Evolutionary conservation across 352 stramenopile genomes (phyloP), one percentile per base, ranked within the genome.

Genomic region (Globisporangium parvum): DNA sequence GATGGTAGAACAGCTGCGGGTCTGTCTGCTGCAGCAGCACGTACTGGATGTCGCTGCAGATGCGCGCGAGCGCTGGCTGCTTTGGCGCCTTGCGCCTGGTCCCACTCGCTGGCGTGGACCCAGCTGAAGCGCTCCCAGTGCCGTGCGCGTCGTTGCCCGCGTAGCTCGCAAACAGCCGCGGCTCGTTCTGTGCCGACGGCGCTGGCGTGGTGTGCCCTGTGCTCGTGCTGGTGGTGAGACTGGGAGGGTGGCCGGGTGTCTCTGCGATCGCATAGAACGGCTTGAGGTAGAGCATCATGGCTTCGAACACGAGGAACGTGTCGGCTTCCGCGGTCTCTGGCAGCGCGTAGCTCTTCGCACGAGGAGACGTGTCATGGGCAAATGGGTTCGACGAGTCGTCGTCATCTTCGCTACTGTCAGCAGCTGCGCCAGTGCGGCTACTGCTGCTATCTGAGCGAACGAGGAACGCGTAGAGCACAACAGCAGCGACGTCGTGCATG

Each of bases 401-500:
- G 12, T 37, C 23, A 17, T 18, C 35, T 9, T 11, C n/a, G 21
- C 17, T 10, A n/a, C 18, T 21, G 6, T n/a, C 33, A 20, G 2
- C 14, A 5, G 14, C 46, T 31, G 26, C 3, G 26, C 26, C 26
- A 31, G 26, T 6, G 3, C n/a, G n/a, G 23, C 24, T 37, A 24
- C 1, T n/a, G 45, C 50, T 12, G 45, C 31, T 15, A 4, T 23
- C 33, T 47, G 23, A 23, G 18, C 50, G 67, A 1, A 67, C 50
- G 9, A 80, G 51, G 26, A 90, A 86, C 9, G 83, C 74, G 47
- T 85, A 93, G 24, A 93, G 73, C 26, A 93, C 76, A 10, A 93
- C 80, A 0, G 80, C 80, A 2, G 74, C 79, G 48, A 93, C 78
- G 50, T 93, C 83, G 55, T 93, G 83, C 83, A 93, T 93, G 10